These are phyloP conservation scores for Nakaseomyces sp. DNA, from an alignment of 1,139 yeast species.

Conservation along the genomic window DNA sequence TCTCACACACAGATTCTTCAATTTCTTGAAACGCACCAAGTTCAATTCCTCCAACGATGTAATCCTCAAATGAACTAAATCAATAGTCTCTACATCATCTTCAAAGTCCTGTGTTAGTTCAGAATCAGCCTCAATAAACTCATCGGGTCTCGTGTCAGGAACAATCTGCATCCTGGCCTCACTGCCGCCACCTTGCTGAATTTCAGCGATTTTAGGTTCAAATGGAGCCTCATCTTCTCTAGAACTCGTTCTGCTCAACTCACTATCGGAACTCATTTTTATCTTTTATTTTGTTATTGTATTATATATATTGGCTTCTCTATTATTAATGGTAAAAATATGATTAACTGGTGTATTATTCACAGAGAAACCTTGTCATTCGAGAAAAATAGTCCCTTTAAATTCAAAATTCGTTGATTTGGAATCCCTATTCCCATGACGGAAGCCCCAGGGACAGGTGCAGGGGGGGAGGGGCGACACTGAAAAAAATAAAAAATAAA, in stretches of 20 bases:
- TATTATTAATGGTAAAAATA: too few relatives aligned
- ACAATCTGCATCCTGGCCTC: constrained; percentile 33
- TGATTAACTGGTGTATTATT: too few relatives aligned
- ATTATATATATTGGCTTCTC: too few relatives aligned
- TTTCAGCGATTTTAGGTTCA: constrained; percentile 20
- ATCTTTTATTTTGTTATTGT: too few relatives aligned
- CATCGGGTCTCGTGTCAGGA: constrained; percentile 43
- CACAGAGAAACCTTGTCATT: too few relatives aligned
- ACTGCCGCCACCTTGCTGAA: constrained; percentile 33
- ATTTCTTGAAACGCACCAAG: constrained; percentile 47
- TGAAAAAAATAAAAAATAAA: too few relatives aligned
- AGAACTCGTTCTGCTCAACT: constrained; percentile 2
- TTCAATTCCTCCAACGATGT: constrained; percentile 56
- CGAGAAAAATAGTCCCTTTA: too few relatives aligned
- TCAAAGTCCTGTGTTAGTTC: constrained; percentile 60
- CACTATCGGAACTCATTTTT: constrained; percentile 1
- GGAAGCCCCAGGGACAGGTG: too few relatives aligned
- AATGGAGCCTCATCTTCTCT: background rate
- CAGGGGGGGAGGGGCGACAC: too few relatives aligned
- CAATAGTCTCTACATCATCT: constrained; percentile 57
- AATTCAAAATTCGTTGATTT: too few relatives aligned
- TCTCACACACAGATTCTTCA: constrained; percentile 63
- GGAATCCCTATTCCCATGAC: too few relatives aligned
- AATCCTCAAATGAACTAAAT: constrained; percentile 72
- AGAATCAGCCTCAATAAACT: constrained; percentile 38